Evolutionary conservation across 129 eudicot genomes (phyloP).

Genomic region (Chrysanthemum makinoi): DNA sequence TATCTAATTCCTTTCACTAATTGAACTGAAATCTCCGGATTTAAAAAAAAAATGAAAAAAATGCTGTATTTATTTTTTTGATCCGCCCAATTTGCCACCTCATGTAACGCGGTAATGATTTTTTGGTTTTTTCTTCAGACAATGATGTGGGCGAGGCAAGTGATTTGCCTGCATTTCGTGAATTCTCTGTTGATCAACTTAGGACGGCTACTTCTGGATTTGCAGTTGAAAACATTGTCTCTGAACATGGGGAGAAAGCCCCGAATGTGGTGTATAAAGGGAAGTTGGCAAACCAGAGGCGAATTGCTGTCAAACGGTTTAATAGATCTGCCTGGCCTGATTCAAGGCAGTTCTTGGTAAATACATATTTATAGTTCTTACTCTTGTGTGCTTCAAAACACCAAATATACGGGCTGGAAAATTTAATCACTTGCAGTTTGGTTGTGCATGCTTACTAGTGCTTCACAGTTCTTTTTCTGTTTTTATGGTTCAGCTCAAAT

Average conservation of each 20-base stretch:
- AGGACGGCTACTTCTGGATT: slow-evolving; percentile 66
- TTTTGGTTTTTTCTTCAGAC: not conserved
- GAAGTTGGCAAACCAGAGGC: slow-evolving; percentile 33
- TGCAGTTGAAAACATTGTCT: slow-evolving; percentile 58
- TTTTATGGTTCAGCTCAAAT: too few species aligned
- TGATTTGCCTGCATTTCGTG: slow-evolving; percentile 47
- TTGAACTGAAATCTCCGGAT: too few species aligned
- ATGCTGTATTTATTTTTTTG: too few species aligned
- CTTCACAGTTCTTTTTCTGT: too few species aligned
- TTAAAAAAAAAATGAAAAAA: too few species aligned
- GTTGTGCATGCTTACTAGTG: too few species aligned
- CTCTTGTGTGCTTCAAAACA: too few species aligned
- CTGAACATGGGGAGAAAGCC: slow-evolving; percentile 86
- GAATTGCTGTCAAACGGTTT: slow-evolving; percentile 73
- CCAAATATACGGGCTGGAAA: too few species aligned
- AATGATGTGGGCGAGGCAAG: slow-evolving; percentile 22
- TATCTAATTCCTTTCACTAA: too few species aligned
- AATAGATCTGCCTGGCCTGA: slow-evolving; percentile 87
- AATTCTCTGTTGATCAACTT: slow-evolving; percentile 60
- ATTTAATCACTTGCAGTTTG: too few species aligned
- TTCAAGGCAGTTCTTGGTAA: slow-evolving; percentile 69
- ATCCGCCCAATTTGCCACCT: not conserved
- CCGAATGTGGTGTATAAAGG: slow-evolving; percentile 81
- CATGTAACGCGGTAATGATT: not conserved
- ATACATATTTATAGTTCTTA: not conserved